phyloP scores from a whole-genome alignment of 352 stramenopile species.

The Pythium guiyangense region DNA sequence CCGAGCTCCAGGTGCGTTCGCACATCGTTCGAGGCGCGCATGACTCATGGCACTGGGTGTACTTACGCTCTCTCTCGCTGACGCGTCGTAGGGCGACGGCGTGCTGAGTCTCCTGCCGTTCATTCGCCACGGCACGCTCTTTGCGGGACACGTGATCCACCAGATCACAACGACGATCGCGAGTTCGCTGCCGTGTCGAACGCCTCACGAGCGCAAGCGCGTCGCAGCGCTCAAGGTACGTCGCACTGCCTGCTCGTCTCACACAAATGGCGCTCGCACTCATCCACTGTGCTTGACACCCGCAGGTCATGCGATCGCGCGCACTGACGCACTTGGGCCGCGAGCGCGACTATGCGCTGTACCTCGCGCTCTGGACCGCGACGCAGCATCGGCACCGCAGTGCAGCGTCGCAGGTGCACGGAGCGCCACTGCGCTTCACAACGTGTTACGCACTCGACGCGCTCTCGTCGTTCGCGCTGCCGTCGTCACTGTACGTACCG shows the following conservation, averaged over 20 bases:
- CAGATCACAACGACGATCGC: slow-evolving; percentile 36
- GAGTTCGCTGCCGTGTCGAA: slow-evolving; percentile 26
- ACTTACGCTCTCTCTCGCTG: background rate
- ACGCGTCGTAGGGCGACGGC: slow-evolving; percentile 30
- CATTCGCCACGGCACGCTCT: slow-evolving; percentile 65
- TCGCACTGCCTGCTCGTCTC: background rate
- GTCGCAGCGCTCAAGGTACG: slow-evolving; percentile 58
- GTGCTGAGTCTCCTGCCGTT: slow-evolving; percentile 73
- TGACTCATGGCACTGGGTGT: background rate
- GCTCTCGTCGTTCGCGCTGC: slow-evolving; percentile 1
- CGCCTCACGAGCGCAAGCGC: slow-evolving; percentile 43
- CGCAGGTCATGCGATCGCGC: slow-evolving; percentile 62
- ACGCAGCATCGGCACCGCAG: slow-evolving; percentile 6
- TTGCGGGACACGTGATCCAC: slow-evolving; percentile 45
- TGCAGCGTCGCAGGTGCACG: background rate
- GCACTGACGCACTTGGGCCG: slow-evolving; percentile 49
- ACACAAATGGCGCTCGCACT: too few relatives aligned
- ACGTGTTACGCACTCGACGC: slow-evolving; percentile 7
- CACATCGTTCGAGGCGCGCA: too few relatives aligned
- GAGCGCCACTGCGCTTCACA: background rate
- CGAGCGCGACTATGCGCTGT: slow-evolving; percentile 66
- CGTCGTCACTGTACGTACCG: slow-evolving; percentile 9
- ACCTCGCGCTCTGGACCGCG: slow-evolving; percentile 41
- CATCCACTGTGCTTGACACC: too few relatives aligned
- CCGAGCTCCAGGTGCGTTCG: slow-evolving; percentile 40